Evolutionary conservation across 331 rosid genomes (phyloP).

Genomic region (Malus hybrid): DNA sequence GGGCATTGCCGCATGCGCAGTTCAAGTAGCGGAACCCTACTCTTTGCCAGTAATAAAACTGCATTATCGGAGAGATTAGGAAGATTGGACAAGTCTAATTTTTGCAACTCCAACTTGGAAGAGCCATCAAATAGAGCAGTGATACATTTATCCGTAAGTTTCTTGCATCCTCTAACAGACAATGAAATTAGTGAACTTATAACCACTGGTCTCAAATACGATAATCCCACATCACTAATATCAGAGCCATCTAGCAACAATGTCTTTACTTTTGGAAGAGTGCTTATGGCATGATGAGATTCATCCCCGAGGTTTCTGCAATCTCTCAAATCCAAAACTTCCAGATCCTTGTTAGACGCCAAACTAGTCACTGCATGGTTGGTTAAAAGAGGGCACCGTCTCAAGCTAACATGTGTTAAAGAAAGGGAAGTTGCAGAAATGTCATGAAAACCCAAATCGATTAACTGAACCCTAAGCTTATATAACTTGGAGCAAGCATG

Average conservation of each 20-base stretch:
- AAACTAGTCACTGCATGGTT: conserved; percentile 56
- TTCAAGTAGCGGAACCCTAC: conserved; percentile 53
- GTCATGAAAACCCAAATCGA: conserved; percentile 83
- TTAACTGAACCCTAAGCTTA: conserved; percentile 86
- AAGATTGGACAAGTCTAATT: conserved; percentile 34
- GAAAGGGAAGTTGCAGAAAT: conserved; percentile 87
- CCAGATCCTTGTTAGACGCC: conserved; percentile 73
- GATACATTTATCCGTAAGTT: conserved; percentile 31
- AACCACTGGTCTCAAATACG: conserved; percentile 50
- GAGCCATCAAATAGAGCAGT: too few relatives aligned
- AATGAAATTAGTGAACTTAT: conserved; percentile 50
- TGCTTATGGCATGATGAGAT: conserved; percentile 4
- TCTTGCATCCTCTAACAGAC: conserved; percentile 90
- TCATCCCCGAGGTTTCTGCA: conserved; percentile 86
- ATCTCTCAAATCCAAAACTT: conserved; percentile 72
- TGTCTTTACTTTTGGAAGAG: conserved; percentile 3
- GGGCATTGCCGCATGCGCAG: conserved; percentile 87
- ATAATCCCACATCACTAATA: conserved; percentile 67
- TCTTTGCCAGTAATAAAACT: conserved; percentile 52
- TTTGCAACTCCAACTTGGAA: too few relatives aligned
- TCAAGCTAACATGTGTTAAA: conserved; percentile 67
- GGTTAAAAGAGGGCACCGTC: conserved; percentile 79
- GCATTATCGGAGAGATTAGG: conserved; percentile 80
- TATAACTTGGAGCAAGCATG: conserved; percentile 70
- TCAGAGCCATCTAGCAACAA: conserved; percentile 75